phyloP scores from a whole-genome alignment of 106 monocot species.

The Agapanthus africanus region DNA sequence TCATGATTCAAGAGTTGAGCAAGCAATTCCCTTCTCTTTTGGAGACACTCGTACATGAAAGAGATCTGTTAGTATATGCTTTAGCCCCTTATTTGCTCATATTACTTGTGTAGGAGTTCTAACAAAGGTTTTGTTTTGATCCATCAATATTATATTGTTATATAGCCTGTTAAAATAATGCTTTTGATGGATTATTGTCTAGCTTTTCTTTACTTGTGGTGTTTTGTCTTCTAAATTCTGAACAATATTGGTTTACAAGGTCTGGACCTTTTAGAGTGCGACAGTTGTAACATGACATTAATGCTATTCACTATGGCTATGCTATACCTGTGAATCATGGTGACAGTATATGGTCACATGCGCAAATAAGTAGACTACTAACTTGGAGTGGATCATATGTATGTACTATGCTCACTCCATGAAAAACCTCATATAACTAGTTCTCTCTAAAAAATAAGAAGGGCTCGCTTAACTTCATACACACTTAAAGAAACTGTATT shows the following conservation, averaged over 20 bases:
- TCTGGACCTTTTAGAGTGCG: not conserved
- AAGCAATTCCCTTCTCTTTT: slow-evolving; percentile 85
- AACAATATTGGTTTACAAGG: not conserved
- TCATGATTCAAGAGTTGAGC: slow-evolving; percentile 98
- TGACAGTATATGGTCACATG: not conserved
- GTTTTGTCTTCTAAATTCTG: not conserved
- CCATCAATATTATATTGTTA: not conserved
- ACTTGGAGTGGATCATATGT: not conserved
- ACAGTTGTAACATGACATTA: not conserved
- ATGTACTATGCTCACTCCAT: no score
- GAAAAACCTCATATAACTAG: no score
- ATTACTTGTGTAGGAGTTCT: not conserved
- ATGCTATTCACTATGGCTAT: not conserved
- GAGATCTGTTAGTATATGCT: slow-evolving; percentile 71
- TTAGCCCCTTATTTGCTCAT: not conserved
- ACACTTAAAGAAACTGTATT: not conserved
- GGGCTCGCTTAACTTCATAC: no score
- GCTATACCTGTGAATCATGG: not conserved
- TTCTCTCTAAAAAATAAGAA: no score
- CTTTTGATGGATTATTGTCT: not conserved
- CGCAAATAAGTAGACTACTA: not conserved
- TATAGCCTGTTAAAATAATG: not conserved
- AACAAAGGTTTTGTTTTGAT: not conserved
- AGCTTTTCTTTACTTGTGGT: not conserved
- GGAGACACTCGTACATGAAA: slow-evolving; percentile 87